A percentile compares a stretch with the other conserved stretches of the same genome.
phyloP scores from a whole-genome alignment of 768 basidiomycete genomes.

The Suillus hirtellus region DNA sequence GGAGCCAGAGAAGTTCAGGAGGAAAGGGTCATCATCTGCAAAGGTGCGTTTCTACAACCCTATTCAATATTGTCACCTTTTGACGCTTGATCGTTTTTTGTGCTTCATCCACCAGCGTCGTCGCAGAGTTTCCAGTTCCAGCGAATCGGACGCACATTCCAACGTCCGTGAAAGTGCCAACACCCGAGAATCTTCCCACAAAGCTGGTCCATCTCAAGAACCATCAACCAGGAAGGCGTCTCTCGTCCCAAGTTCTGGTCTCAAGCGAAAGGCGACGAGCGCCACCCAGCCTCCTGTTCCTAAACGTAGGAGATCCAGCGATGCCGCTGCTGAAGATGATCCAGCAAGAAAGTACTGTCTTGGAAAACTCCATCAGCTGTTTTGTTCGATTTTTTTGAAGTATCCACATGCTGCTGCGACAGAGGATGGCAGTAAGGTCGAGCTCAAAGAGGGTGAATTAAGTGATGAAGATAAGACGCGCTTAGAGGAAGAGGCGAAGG shows the following conservation, averaged over 20 bases:
- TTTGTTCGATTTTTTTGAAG: conserved; percentile 67
- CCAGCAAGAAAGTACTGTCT: conserved; percentile 79
- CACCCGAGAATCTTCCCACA: conserved; percentile 18
- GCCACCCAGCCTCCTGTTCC: conserved; percentile 39
- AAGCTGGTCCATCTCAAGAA: conserved; percentile 16
- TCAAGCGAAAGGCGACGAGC: conserved; percentile 60
- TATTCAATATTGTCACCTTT: conserved; percentile 16
- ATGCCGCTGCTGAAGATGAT: conserved; percentile 55
- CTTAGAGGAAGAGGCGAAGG: conserved; percentile 56
- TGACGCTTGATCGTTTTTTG: conserved; percentile 17
- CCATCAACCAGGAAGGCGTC: conserved; percentile 26
- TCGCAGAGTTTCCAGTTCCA: conserved; percentile 39
- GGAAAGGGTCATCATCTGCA: conserved; percentile 28
- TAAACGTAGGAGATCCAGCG: conserved; percentile 50
- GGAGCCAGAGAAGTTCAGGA: conserved; percentile 37
- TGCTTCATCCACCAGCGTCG: conserved; percentile 40
- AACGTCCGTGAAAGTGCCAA: conserved; percentile 25
- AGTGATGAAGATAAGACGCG: conserved; percentile 59
- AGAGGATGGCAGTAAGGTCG: conserved; percentile 33
- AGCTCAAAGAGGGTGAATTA: conserved; percentile 54
- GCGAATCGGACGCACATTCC: conserved; percentile 44
- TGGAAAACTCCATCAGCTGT: conserved; percentile 70
- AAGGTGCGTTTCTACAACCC: conserved; percentile 43
- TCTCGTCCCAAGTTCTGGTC: conserved; percentile 21
- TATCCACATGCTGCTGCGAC: conserved; percentile 57